Percentiles rank a stretch among this genome's conserved stretches.
Conservation (phyloP, 257 asterid genomes). For the Cordia subcordata region DNA sequence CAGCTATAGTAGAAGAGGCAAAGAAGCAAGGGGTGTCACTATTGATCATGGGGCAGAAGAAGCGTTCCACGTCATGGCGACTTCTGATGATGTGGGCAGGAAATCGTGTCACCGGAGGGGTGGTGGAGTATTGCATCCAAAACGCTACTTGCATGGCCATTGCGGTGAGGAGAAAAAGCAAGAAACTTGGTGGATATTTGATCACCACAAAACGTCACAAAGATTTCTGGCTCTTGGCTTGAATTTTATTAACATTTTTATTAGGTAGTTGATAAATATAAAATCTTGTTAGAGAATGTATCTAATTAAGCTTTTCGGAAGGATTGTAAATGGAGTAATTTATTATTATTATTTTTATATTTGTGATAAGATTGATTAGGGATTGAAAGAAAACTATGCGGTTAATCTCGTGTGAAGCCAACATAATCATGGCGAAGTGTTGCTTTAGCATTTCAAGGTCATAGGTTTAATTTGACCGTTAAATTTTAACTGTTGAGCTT, state of each 20-base stretch:
- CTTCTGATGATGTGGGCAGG: constrained; percentile 73
- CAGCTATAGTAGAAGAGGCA: constrained; percentile 55
- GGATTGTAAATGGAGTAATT: background rate
- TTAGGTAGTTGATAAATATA: too few relatives aligned
- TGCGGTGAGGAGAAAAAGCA: constrained; percentile 83
- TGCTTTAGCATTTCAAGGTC: too few relatives aligned
- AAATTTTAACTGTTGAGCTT: too few relatives aligned
- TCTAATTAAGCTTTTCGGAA: background rate
- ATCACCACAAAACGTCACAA: constrained; percentile 75
- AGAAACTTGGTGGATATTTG: constrained; percentile 77
- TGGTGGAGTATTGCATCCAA: constrained; percentile 80
- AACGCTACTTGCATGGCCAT: constrained; percentile 81
- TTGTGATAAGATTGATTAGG: background rate
- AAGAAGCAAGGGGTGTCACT: constrained; percentile 40
- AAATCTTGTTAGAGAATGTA: background rate
- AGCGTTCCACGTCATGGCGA: constrained; percentile 63
- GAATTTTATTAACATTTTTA: too few relatives aligned
- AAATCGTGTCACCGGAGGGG: constrained; percentile 32
- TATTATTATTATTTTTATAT: too few relatives aligned
- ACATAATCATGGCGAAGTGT: too few relatives aligned
- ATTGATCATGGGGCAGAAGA: constrained; percentile 73
- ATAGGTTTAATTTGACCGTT: too few relatives aligned
- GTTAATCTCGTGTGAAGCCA: constrained; percentile 7
- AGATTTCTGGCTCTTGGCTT: constrained; percentile 93
- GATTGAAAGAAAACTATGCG: background rate